Evolutionary conservation across 768 basidiomycete genomes (phyloP).

Genomic region (Psilocybe subaeruginosa): DNA sequence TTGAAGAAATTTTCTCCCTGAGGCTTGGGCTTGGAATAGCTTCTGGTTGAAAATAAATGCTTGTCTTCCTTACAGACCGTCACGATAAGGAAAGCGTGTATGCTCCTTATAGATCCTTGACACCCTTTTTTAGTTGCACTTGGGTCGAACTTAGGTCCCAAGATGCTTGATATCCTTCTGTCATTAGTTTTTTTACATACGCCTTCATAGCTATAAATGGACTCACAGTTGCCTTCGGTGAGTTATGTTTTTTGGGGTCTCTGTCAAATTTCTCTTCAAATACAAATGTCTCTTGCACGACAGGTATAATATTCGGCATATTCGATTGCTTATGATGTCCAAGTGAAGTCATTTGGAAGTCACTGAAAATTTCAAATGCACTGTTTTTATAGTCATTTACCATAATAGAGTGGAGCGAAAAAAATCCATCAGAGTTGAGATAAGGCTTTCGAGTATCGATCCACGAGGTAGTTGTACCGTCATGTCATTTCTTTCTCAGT

Average conservation of each 20-base stretch:
- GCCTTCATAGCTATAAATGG: not conserved
- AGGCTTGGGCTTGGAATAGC: no score
- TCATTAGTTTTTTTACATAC: not conserved
- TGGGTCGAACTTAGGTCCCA: no score
- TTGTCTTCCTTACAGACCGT: not conserved
- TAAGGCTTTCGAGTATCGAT: not conserved
- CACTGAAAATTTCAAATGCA: no score
- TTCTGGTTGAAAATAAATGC: not conserved
- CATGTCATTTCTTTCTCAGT: conserved; percentile 6
- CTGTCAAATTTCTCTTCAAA: not conserved
- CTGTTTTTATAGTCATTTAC: no score
- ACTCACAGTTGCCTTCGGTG: not conserved
- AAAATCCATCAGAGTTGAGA: not conserved
- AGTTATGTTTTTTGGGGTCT: not conserved
- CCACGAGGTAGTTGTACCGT: not conserved
- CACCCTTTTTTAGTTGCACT: no score
- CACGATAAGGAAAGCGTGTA: not conserved
- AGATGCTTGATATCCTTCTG: no score
- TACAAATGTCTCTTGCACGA: no score
- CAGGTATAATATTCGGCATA: no score
- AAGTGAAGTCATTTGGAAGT: no score
- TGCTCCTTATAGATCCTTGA: not conserved
- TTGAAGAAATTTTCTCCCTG: no score
- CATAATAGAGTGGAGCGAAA: no score
- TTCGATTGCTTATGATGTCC: no score